Base-by-base conservation (phyloP, 2,329 filamentous ascomycete species). In the Paracoccidioides lutzii region DNA sequence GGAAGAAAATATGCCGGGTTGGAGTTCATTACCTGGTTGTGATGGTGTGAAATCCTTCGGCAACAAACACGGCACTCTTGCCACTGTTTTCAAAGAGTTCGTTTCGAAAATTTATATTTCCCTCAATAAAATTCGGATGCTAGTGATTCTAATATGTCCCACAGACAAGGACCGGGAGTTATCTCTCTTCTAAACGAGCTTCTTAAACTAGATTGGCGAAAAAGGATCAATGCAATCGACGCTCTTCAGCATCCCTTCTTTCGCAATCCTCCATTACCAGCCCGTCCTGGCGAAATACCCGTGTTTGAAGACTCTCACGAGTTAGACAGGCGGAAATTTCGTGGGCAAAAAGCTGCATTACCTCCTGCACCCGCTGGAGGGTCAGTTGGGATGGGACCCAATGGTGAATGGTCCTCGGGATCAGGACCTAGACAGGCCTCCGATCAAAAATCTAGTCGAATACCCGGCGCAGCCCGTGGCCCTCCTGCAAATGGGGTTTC, bases 221-320 rank as follows among this genome's bases (percentile, higher is more conserved):
- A 81, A 61, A 82, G 93, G 52, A 85, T 95, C 67, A 98, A 97
- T 67, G 93, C 93, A 0, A 87, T 94, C 32, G 93, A 98, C 71
- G 93, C 93, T 0, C 75, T 98, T 28, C 81, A 94, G 60, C 93
- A 98, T 65, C 83, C 88, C 0, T 98, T 96, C 71, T 97, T 98
- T 74, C 84, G 82, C 59, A 86, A 81, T 56, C 72, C 80, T 0
- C 93, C 93, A 3, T 76, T 86, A 4, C 93, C 93, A 7, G 83
- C 90, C 42, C 81, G 81, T 55, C 89, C 93, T 0, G 84, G 86
- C 60, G 90, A 97, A 52, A 80, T 98, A n/a, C 93, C 93, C 2
- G 80, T 76, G 14, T 97, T 95, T 65, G 88, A 95, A 67, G 91
- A 96, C 65, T 95, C 90, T 46, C 93, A 98, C 71, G 93, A 98